phyloP scores from a whole-genome alignment of 768 basidiomycete species.

The Kwoniella pini region DNA sequence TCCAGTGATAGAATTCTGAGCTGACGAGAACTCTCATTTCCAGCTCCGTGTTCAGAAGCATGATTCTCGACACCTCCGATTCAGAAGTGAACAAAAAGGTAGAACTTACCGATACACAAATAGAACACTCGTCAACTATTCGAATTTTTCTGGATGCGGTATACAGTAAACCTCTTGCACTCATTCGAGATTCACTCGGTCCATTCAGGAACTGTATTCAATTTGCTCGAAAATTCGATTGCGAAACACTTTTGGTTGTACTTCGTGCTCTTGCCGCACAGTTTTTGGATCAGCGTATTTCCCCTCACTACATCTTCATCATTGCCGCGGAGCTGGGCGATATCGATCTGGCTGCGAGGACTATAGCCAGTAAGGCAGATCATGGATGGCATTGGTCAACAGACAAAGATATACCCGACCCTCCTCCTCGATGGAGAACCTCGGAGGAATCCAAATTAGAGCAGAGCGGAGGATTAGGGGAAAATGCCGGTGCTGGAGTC shows the following conservation, averaged over 20 bases:
- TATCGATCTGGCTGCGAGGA: slow-evolving; percentile 1
- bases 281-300: background rate
- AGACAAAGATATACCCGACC: background rate
- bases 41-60: background rate
- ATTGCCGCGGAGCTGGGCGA: slow-evolving; percentile 4
- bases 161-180: background rate
- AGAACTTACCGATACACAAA: background rate
- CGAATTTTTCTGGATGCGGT: slow-evolving; percentile 1
- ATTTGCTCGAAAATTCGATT: slow-evolving; percentile 3
- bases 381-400: background rate
- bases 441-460: background rate
- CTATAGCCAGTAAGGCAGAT: background rate
- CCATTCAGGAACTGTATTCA: background rate
- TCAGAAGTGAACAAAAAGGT: background rate
- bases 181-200: background rate
- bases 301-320: slow-evolving; percentile 13
- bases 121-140: background rate
- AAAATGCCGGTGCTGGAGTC: background rate
- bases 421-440: background rate
- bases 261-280: background rate
- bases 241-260: background rate
- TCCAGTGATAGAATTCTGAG: no score
- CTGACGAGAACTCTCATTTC: no score
- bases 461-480: background rate
- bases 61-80: background rate